These are phyloP conservation scores for Elsinoe batatas DNA, from an alignment of 2,329 filamentous ascomycete species.

Conservation along the genomic window DNA sequence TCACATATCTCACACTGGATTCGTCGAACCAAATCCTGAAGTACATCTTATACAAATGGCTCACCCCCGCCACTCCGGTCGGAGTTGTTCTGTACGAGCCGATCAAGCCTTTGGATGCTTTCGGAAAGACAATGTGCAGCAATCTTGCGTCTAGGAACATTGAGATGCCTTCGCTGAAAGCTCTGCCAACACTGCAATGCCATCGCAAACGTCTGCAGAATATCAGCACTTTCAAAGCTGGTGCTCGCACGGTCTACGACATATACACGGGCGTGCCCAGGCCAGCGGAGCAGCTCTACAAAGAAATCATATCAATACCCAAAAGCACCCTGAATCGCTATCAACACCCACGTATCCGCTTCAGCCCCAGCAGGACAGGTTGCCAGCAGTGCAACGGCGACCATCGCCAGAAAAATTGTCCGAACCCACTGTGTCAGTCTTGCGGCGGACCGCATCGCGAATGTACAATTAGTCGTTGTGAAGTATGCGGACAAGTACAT, in stretches of 20 bases:
- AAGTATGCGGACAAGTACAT: not conserved
- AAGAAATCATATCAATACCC: not conserved
- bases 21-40: conserved; percentile 55
- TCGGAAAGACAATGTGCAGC: conserved; percentile 83
- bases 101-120: conserved; percentile 70
- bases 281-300: too few relatives aligned
- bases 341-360: not conserved
- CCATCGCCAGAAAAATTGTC: not conserved
- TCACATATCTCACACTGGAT: conserved; percentile 69
- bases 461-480: too few relatives aligned
- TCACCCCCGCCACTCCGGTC: conserved; percentile 36
- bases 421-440: not conserved
- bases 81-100: conserved; percentile 80
- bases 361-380: not conserved
- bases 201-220: conserved; percentile 57
- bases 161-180: conserved; percentile 68
- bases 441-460: not conserved
- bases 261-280: conserved; percentile 40
- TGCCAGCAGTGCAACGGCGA: not conserved
- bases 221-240: conserved; percentile 47
- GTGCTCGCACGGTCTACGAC: conserved; percentile 40
- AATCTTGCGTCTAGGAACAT: conserved; percentile 80
- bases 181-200: conserved; percentile 56
- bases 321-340: not conserved
- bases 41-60: conserved; percentile 26